Base-by-base conservation (phyloP, 2,329 filamentous ascomycete genomes). In the Truncatella angustata region DNA sequence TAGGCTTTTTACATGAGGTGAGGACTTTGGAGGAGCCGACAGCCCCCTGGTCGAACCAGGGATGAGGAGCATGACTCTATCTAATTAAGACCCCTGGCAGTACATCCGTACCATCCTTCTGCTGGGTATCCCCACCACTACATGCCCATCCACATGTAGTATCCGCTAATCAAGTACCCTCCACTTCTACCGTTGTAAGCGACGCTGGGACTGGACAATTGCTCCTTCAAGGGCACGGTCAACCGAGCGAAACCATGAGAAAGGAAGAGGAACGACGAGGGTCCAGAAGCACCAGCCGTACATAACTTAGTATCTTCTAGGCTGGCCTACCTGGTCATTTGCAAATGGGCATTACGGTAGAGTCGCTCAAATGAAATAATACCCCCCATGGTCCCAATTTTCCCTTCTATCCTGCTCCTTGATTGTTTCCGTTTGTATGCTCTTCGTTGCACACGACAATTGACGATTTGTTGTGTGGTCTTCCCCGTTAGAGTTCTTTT, bases 281-380 rank as follows among this genome's bases (percentile, higher is more conserved):
- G 28, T 46, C 43, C 43, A 46, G 43, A 46, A 32, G 43, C 26
- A 28, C 14, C 14, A 39, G 10, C 14, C 36, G n/a, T 39, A n/a
- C n/a, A n/a, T n/a, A n/a, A n/a, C n/a, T n/a, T n/a, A n/a, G n/a
- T n/a, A n/a, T 39, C 36, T 14, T 28, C 28, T 44, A 24, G 37
- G 24, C 40, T 44, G 40, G 40, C 40, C 24, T 44, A 44, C 43
- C 46, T 34, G 21, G 46, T n/a, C n/a, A n/a, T 37, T 34, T 49
- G 34, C 24, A 18, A 37, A 28, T 21, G 39, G 18, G 35, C 30
- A 10, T 18, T 32, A n/a, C n/a, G n/a, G n/a, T n/a, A n/a, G n/a
- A n/a, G n/a, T n/a, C n/a, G n/a, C n/a, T 12, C 28, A 21, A 63
- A 63, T 57, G 56, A 56, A 55, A 56, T 55, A 51, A 42, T 39